Evolutionary conservation across 768 basidiomycete species (phyloP).

Genomic region (Termitomyces sp.): DNA sequence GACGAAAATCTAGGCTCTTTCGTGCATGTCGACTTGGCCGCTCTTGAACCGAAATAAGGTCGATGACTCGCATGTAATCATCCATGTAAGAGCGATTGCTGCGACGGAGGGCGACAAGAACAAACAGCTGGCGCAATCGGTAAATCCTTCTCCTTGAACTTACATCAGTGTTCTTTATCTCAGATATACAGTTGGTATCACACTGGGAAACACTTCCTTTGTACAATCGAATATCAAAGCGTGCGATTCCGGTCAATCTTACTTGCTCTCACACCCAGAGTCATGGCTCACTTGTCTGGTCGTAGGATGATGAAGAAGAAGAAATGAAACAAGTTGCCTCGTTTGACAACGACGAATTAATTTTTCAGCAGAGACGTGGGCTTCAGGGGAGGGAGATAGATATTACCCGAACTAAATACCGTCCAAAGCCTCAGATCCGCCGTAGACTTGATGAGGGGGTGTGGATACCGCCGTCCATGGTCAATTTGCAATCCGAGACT

Average conservation of each 20-base stretch:
- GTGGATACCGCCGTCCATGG: not conserved
- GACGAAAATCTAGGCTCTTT: conserved; percentile 44
- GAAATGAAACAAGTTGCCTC: not conserved
- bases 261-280: not conserved
- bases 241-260: conserved; percentile 32
- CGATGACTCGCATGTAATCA: conserved; percentile 68
- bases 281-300: not conserved
- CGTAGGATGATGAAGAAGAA: conserved; percentile 4
- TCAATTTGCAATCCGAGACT: not conserved
- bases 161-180: not conserved
- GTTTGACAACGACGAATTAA: conserved; percentile 5
- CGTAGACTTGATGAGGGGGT: not conserved
- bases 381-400: conserved; percentile 1
- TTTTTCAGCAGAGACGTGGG: conserved; percentile 11
- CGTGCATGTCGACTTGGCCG: conserved; percentile 76
- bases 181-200: conserved; percentile 55
- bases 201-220: conserved; percentile 77
- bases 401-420: conserved; percentile 4
- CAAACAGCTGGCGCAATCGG: conserved; percentile 60
- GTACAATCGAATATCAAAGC: conserved; percentile 87
- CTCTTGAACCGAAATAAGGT: conserved; percentile 87
- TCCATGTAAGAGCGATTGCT: conserved; percentile 54
- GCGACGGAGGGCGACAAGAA: conserved; percentile 56
- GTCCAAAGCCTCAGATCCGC: not conserved
- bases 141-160: conserved; percentile 26